Evolutionary conservation across 306 rosid species (phyloP), one percentile per base, ranked within the genome.

Genomic region (Rubus idaeus): DNA sequence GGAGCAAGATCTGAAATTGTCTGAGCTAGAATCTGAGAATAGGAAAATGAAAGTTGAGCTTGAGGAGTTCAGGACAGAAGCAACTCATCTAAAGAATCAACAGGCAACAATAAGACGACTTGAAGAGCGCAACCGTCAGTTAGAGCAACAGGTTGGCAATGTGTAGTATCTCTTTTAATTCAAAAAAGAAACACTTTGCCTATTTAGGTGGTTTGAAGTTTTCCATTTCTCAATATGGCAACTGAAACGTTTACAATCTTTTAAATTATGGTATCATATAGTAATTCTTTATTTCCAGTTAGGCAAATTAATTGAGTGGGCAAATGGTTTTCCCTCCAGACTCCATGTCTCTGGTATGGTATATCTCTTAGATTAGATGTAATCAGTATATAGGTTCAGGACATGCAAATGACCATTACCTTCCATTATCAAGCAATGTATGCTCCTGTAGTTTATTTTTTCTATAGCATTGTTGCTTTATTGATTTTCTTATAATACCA

Each of bases 21-120:
- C 97, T 47, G 99, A 92, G 67, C 58, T 91, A 81, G 99, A 95
- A 82, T 92, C 96, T 73, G 98, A 92, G 77, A 95, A 95, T 84
- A 85, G 93, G 72, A 92, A 92, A 90, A 95, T 95, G 99, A 93
- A 95, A 91, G 94, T 95, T 63, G 99, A 95, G 84, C 99, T 95
- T 75, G 99, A 95, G 85, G 99, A 95, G 82, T 95, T 89, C 81
- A 85, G 99, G 86, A 91, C 99, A 51, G 99, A 95, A 87, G 94
- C 99, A 77, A 86, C 98, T 75, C 97, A 95, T 91, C 85, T 95
- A 72, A 95, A 91, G 87, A 95, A 92, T 88, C 99, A 95, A 87
- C 99, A 92, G 86, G 99, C 97, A 80, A 95, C 99, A 50, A 95
- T 95, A 86, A 83, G 99, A 78, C 87, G 97, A 81, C 98, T 95